Base-by-base conservation (phyloP, 2,329 filamentous ascomycete genomes). In the Monosporascus sp. region DNA sequence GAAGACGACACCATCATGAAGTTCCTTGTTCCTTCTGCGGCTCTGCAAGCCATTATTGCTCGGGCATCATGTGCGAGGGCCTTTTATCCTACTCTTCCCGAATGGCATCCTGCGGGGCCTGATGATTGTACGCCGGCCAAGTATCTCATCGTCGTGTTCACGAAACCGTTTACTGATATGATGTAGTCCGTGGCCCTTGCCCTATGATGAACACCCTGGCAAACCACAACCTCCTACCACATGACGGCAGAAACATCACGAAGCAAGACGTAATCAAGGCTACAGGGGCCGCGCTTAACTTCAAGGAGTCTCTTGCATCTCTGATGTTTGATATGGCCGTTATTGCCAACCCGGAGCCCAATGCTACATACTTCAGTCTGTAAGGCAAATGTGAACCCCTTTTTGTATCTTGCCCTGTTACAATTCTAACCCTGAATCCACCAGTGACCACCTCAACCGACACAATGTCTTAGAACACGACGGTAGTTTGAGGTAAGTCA, bases 141-240 rank as follows among this genome's bases (percentile, higher is more conserved):
- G 37, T 14, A 24, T 24, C 5, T 20, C 17, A 22, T 44, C 14
- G 1, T 15, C 1, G 40, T 18, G 8, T 17, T 51, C 48, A 31
- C 54, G 55, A 37, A 59, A 14, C 31, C 3, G 31, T 14, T 7
- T 35, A 22, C 28, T 31, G 41, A 26, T 47, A 46, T 26, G 11
- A 35, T 5, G 11, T 5, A 73, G 69, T 70, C 20, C 67, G 71
- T 17, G 69, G 71, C 0, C 76, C 77, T 24, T 80, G 77, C 53
- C 77, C 78, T 1, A 77, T 78, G 71, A 65, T 80, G 52, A 81
- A 80, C 60, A 72, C 77, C 0, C 65, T 80, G n/a, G 73, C 76
- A 5, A 80, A 80, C 59, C 74, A 80, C 55, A 73, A 72, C 15
- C 77, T 74, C 52, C 69, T 80, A 1, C 76, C 74, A 3, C 77